Evolutionary conservation across 305 asterid species (phyloP), one percentile per base, ranked within the genome.

Genomic region (Fraxinus paxiana): DNA sequence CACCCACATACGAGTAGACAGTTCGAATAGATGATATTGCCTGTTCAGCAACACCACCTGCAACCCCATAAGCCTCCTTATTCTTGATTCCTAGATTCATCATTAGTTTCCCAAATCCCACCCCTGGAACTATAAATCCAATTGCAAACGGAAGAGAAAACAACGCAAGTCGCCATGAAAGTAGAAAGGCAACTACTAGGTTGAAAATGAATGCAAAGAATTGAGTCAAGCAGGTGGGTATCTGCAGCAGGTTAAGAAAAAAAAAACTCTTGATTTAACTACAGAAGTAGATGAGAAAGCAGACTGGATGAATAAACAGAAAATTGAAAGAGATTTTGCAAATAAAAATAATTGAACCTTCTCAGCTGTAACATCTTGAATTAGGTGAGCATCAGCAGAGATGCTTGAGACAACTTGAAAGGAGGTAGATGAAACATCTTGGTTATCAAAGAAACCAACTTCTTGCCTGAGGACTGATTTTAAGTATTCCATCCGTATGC

Each of bases 111-210:
- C 97, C 96, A 7, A 93, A 87, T 41, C 86, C 90, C 18, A 92
- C 79, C 13, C 91, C 94, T 0, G 96, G 98, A 31, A 87, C 86
- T 1, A 91, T 88, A 56, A 90, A 91, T 18, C 89, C 89, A 37
- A 92, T 8, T 0, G 92, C 83, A 17, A 92, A 91, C 0, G 97
- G 98, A 37, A 92, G 79, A 51, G 98, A 88, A 38, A 92, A 90
- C 80, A 93, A 82, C 2, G 97, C 91, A 9, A 92, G 84, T 33
- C 93, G 87, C 97, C 97, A 93, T 5, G 97, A 92, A 15, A 93
- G 98, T 18, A 83, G 10, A 84, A 92, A 92, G 76, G 90, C 92
- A 4, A 92, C 88, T 2, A 84, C 34, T 46, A 91, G 81, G 79
- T 93, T 89, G 56, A 82, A 86, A 30, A 87, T 13, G 82, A 92